Evolutionary conservation across 805 yeast species (phyloP), one percentile per base, ranked within the genome.

Genomic region (Saccharomycopsis malanga): DNA sequence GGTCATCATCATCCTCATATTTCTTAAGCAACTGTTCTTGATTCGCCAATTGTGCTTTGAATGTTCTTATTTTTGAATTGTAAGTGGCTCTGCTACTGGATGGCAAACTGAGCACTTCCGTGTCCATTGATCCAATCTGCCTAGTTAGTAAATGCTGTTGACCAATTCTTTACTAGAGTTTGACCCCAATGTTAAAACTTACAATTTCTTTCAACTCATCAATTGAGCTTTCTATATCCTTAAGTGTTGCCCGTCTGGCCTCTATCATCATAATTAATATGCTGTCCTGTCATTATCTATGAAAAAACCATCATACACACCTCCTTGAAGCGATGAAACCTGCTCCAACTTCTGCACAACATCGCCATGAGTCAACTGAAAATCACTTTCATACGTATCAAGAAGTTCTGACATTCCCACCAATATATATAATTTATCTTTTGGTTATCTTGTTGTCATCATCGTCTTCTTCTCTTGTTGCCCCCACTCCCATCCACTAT

Each of bases 101-200:
- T n/a, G 96, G 87, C 29, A 87, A 72, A 57, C 81, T 82, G 60
- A 83, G 88, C 2, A 89, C 83, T 61, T 91, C 98, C 36, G 91
- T 71, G 23, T 79, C 79, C 81, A 93, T 81, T 56, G 91, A 95
- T 55, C 89, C 96, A 38, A 87, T 64, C 70, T 66, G 46, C 17
- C 21, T n/a, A 9, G 25, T 15, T 12, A 4, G 15, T 30, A 27
- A n/a, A n/a, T n/a, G n/a, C n/a, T n/a, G n/a, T n/a, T n/a, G n/a
- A n/a, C n/a, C n/a, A n/a, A n/a, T n/a, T n/a, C n/a, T n/a, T n/a
- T n/a, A n/a, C n/a, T n/a, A n/a, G n/a, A n/a, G n/a, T n/a, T n/a
- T n/a, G n/a, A n/a, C n/a, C n/a, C 30, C 7, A 27, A 27, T n/a
- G 9, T 15, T 9, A 36, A 10, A 12, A 58, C 71, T 46, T 56